phyloP scores from a whole-genome alignment of 129 eudicot genomes.

The Silybum marianum region DNA sequence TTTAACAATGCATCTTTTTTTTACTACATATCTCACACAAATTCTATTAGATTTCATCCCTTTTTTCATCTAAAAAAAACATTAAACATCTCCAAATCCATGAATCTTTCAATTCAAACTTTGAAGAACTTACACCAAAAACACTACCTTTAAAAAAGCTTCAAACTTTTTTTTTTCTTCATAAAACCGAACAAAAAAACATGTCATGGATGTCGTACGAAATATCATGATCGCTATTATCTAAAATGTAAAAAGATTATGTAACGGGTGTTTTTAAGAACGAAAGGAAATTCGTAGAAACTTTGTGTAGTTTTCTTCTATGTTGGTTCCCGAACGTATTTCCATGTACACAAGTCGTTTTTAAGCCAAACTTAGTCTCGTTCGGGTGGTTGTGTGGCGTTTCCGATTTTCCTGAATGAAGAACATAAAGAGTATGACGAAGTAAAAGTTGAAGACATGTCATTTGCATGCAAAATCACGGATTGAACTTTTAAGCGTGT shows the following conservation, averaged over 20 bases:
- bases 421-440: neutral
- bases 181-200: constrained; percentile 22
- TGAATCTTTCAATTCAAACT: constrained; percentile 42
- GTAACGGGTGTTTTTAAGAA: constrained; percentile 5
- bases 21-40: constrained; percentile 28
- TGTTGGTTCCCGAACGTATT: constrained; percentile 23
- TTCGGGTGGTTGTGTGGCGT: constrained; percentile 48
- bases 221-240: constrained; percentile 26
- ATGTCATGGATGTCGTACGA: constrained; percentile 19
- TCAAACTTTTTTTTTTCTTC: constrained; percentile 18
- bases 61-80: constrained; percentile 37
- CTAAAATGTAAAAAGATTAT: constrained; percentile 28
- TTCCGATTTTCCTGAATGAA: constrained; percentile 58
- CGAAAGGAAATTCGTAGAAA: constrained; percentile 11
- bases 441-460: neutral
- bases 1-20: constrained; percentile 29
- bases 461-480: too few relatives aligned
- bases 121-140: constrained; percentile 30
- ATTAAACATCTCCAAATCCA: constrained; percentile 28
- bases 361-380: constrained; percentile 42
- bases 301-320: constrained; percentile 18
- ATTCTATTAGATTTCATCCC: constrained; percentile 38
- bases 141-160: constrained; percentile 28
- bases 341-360: constrained; percentile 31
- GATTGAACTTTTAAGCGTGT: neutral